Base-by-base conservation (phyloP, 345 rosid genomes). In the Trapa bicornis region DNA sequence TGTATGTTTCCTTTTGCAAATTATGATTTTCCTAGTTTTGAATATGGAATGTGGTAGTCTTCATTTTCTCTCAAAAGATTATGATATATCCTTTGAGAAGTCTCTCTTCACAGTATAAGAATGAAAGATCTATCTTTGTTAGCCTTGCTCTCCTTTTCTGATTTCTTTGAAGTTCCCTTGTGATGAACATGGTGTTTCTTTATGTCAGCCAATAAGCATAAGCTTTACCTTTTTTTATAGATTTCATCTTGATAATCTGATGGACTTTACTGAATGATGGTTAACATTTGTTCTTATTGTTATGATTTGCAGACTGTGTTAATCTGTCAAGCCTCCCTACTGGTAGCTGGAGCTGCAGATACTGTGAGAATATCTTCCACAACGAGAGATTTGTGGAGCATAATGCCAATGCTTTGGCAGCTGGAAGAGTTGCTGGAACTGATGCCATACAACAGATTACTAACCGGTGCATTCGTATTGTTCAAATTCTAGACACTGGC, bases 391-490 rank as follows among this genome's bases (percentile, higher is more conserved):
- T 79, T 65, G 95, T 85, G 73, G 89, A 85, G 75, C 76, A 57
- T 54, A 91, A 87, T 78, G 85, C 72, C 62, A 87, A 94, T 76
- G 96, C 99, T 41, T 69, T 86, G 71, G 97, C 97, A 35, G 99
- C 96, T 69, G 96, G 97, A 61, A 86, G 95, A 74, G 81, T 91
- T 78, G 79, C 80, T 5, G 99, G 97, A 78, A 82, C 84, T 75
- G 97, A 94, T 82, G 91, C 96, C 37, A 86, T 90, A 65, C 92
- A 82, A 65, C 82, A 93, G 80, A 93, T 93, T 76, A 80, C 89
- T 36, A 82, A 79, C 73, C 78, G 97, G 73, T 89, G 93, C 80
- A 94, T 91, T 69, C 93, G 97, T 36, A 91, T 91, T 68, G 89
- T 91, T 70, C 75, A 82, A 75, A 83, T 85, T 32, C 68, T 82